These are phyloP conservation scores for Cyberlindnera subsufficiens DNA, from an alignment of 805 yeast genomes.

Conservation along the genomic window DNA sequence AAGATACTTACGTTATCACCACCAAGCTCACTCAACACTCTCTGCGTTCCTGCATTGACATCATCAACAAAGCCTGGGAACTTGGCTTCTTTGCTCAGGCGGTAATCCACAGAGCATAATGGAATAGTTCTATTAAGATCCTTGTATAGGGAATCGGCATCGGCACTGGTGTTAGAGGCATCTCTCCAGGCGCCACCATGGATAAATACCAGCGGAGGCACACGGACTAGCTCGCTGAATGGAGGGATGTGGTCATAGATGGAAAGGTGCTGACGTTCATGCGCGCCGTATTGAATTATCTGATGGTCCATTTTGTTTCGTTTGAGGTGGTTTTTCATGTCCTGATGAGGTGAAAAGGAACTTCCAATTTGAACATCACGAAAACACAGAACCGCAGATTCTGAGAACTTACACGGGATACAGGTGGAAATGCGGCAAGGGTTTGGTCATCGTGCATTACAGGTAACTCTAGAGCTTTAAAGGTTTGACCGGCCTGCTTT, in stretches of 20 bases:
- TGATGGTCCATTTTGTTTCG: background rate
- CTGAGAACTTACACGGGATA: background rate
- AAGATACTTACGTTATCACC: constrained; percentile 28
- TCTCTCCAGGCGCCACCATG: constrained; percentile 95
- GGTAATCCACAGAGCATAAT: constrained; percentile 46
- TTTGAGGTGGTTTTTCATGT: no score
- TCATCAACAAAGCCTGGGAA: constrained; percentile 64
- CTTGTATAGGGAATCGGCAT: constrained; percentile 34
- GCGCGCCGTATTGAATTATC: constrained; percentile 6
- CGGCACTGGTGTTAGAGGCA: constrained; percentile 51
- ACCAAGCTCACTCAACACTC: constrained; percentile 5
- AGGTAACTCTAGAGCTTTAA: no score
- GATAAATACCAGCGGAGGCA: constrained; percentile 43
- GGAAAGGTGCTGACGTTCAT: constrained; percentile 7
- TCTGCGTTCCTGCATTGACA: constrained; percentile 33
- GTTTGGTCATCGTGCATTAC: no score
- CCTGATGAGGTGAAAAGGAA: no score
- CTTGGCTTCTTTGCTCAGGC: constrained; percentile 53
- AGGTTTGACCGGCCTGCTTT: no score
- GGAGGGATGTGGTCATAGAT: constrained; percentile 10
- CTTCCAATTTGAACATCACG: background rate
- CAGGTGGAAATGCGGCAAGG: no score
- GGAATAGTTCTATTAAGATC: constrained; percentile 15
- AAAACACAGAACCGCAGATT: background rate
- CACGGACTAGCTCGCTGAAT: constrained; percentile 1